phyloP scores from a whole-genome alignment of 768 basidiomycete genomes.

The Pisolithus albus region DNA sequence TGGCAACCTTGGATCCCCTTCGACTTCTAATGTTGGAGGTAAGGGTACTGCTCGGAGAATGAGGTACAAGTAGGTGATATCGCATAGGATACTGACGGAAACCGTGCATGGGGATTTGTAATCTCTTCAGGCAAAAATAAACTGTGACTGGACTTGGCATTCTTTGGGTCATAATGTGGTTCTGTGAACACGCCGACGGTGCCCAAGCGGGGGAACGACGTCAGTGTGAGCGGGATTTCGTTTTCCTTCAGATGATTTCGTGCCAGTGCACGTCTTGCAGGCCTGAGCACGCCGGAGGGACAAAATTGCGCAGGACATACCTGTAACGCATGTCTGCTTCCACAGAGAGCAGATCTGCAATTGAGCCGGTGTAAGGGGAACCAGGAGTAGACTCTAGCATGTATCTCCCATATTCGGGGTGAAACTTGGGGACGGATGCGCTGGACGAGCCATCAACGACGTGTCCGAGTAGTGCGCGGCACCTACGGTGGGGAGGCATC shows the following conservation, averaged over 20 bases:
- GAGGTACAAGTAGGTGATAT: slow-evolving; percentile 3
- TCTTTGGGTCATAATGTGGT: slow-evolving; percentile 68
- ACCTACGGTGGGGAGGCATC: slow-evolving; percentile 49
- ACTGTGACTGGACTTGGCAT: slow-evolving; percentile 84
- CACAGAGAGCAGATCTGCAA: slow-evolving; percentile 81
- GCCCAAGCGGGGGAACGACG: slow-evolving; percentile 92
- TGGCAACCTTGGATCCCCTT: slow-evolving; percentile 89
- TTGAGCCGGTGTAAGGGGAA: slow-evolving; percentile 83
- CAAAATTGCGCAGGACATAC: slow-evolving; percentile 30
- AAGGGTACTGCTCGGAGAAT: slow-evolving; percentile 60
- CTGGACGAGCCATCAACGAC: slow-evolving; percentile 29
- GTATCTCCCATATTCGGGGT: slow-evolving; percentile 97
- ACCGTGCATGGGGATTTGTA: slow-evolving; percentile 95
- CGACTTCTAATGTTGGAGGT: slow-evolving; percentile 92
- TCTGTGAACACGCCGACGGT: slow-evolving; percentile 88
- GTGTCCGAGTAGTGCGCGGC: background rate
- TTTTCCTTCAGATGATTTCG: slow-evolving; percentile 75
- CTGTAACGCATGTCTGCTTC: slow-evolving; percentile 94
- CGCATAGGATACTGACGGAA: slow-evolving; percentile 67
- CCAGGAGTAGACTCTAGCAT: slow-evolving; percentile 99
- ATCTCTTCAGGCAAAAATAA: slow-evolving; percentile 93
- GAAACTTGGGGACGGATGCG: slow-evolving; percentile 79
- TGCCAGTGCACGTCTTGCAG: slow-evolving; percentile 69
- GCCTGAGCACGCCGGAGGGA: slow-evolving; percentile 1
- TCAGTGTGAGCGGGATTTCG: slow-evolving; percentile 88